A percentile compares a stretch with the other conserved stretches of the same genome.
Conservation (phyloP, 2,329 filamentous ascomycete species). For the Lachnellula occidentalis region DNA sequence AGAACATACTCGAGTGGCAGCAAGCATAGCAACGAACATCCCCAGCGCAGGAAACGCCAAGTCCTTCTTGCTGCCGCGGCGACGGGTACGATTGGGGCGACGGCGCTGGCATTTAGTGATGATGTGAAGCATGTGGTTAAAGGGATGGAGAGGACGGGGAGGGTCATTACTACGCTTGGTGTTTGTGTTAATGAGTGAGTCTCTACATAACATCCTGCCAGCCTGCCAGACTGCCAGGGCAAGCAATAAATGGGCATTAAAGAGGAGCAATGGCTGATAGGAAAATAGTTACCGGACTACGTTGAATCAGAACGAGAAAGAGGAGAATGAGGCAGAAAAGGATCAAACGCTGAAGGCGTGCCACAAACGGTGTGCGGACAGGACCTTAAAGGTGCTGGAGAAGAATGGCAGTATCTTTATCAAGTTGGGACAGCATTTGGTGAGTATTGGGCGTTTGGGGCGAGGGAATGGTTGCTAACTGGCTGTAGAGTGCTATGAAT, state of each 20-base stretch:
- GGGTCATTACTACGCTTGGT: slow-evolving; percentile 69
- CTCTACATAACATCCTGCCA: neutral
- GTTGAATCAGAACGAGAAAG: slow-evolving; percentile 62
- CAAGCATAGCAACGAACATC: neutral
- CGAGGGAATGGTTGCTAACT: slow-evolving; percentile 22
- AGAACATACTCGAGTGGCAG: slow-evolving; percentile 4
- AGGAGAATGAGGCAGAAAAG: slow-evolving; percentile 58
- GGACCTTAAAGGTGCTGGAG: slow-evolving; percentile 82
- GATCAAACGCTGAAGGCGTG: slow-evolving; percentile 70
- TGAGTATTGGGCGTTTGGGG: slow-evolving; percentile 32
- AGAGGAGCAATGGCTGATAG: neutral
- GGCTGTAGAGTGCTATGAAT: slow-evolving; percentile 77
- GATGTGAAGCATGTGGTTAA: slow-evolving; percentile 73
- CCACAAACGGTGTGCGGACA: slow-evolving; percentile 85
- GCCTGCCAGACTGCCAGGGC: no score
- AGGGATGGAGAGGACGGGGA: slow-evolving; percentile 69
- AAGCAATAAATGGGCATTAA: neutral
- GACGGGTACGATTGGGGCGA: slow-evolving; percentile 21
- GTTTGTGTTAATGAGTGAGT: slow-evolving; percentile 85
- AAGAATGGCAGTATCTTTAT: slow-evolving; percentile 98
- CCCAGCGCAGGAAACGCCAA: slow-evolving; percentile 6
- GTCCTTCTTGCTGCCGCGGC: slow-evolving; percentile 20
- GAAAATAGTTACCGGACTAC: slow-evolving; percentile 73
- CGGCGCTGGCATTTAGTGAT: slow-evolving; percentile 49
- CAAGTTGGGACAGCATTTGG: slow-evolving; percentile 90